Base-by-base conservation (phyloP, 2,329 filamentous ascomycete species). In the Thelonectria blattea region DNA sequence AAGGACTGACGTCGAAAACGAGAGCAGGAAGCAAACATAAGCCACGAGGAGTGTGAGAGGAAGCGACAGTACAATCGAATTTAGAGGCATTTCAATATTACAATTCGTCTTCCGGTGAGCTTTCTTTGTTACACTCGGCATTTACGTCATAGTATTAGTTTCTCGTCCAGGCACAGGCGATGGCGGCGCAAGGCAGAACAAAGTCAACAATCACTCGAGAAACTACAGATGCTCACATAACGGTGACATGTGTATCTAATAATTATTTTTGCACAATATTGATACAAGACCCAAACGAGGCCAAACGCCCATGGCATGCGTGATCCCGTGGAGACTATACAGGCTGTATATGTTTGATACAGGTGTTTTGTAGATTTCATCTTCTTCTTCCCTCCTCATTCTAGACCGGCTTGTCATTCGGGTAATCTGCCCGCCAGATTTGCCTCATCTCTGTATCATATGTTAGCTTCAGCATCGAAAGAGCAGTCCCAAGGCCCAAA, bases 381-480 rank as follows among this genome's bases (percentile, higher is more conserved):
- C 42, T 65, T 55, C 53, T 53, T 51, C 49, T 39, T 56, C 60
- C 51, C 43, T 54, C 59, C 60, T 60, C 53, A 24, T 20, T 57
- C 68, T 68, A 74, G 52, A 76, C 67, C 11, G 74, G 65, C 59
- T 72, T 76, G 51, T 76, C 72, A 24, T 67, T 69, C 9, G 74
- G 71, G 61, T 75, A 75, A 18, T 79, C 77, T 37, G 78, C 68
- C 30, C 73, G 73, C 77, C 79, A 80, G 67, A 83, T 76, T 24
- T 73, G 75, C 64, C 76, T 78, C 71, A 84, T 80, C 54, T 81
- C 82, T 84, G 51, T 11, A 46, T 5, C 4, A 17, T 17, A 15
- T 58, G 63, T 70, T 56, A 68, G 61, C 15, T 3, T 48, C 20
- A 8, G 24, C 41, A 30, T 48, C 18, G 10, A 49, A 39, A 24